Conservation (phyloP, 441 rosid species). For the Flueggea neowawraea region DNA sequence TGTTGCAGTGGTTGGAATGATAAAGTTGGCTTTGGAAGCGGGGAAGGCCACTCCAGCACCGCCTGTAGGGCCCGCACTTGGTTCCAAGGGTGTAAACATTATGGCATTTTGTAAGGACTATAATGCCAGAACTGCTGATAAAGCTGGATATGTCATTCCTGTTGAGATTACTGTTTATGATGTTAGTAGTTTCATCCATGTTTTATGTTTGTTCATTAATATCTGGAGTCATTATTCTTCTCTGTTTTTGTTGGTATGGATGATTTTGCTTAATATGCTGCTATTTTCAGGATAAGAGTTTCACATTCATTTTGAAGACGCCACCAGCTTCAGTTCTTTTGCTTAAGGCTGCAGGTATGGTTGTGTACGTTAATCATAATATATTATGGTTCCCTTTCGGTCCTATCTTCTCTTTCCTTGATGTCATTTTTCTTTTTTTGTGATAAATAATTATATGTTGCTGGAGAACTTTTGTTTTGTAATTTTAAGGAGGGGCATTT, state of each 20-base stretch:
- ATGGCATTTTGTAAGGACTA: constrained; percentile 98
- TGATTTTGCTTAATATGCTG: constrained; percentile 6
- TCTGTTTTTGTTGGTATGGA: not conserved
- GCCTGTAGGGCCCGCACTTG: constrained; percentile 95
- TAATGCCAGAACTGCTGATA: constrained; percentile 96
- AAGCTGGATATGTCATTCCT: constrained; percentile 89
- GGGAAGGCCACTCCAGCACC: constrained; percentile 98
- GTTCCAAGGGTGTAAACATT: constrained; percentile 89
- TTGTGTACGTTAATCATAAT: not conserved
- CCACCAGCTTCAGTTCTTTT: constrained; percentile 94
- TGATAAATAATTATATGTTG: no score
- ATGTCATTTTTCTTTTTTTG: no score
- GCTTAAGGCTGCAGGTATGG: constrained; percentile 84
- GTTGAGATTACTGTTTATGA: constrained; percentile 93
- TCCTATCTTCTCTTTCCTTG: no score
- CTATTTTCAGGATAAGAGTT: constrained; percentile 75
- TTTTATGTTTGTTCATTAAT: not conserved
- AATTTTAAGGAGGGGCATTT: no score
- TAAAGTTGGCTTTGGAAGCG: constrained; percentile 89
- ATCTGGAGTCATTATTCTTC: not conserved
- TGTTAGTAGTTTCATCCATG: constrained; percentile 35
- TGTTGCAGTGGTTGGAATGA: constrained; percentile 64
- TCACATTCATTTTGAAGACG: constrained; percentile 89
- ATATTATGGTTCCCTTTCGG: not conserved
- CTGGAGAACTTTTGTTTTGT: no score